These are phyloP conservation scores for Wickerhamiella alocasiicola DNA, from an alignment of 805 yeast genomes.

Conservation along the genomic window DNA sequence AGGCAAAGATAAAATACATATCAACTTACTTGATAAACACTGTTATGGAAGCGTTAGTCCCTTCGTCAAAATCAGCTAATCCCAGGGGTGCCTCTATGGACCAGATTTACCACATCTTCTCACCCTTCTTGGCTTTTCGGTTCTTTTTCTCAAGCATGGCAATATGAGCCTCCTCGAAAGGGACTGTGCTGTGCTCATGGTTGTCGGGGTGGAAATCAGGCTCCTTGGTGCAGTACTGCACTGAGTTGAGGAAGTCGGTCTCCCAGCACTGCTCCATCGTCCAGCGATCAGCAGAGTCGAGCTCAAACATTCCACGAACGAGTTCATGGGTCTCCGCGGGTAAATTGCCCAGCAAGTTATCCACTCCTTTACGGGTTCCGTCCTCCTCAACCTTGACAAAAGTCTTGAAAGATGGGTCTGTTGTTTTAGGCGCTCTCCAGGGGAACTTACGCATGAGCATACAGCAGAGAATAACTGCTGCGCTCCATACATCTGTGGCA, in stretches of 20 bases:
- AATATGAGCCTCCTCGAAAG: conserved; percentile 89
- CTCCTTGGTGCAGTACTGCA: conserved; percentile 58
- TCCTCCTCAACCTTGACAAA: conserved; percentile 36
- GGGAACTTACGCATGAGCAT: conserved; percentile 87
- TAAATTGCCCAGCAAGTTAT: conserved; percentile 50
- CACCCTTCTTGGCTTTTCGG: conserved; percentile 41
- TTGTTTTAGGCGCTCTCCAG: conserved; percentile 79
- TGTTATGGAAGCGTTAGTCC: too few species aligned
- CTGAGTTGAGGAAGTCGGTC: conserved; percentile 45
- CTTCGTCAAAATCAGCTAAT: too few species aligned
- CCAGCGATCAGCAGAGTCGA: conserved; percentile 49
- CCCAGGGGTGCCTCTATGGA: too few species aligned
- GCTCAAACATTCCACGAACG: conserved; percentile 52
- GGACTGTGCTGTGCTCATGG: conserved; percentile 80
- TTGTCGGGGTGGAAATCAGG: conserved; percentile 27
- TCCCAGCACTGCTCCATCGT: conserved; percentile 43
- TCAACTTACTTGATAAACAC: too few species aligned
- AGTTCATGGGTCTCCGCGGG: conserved; percentile 57
- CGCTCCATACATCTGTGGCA: conserved; percentile 90
- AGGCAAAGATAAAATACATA: too few species aligned
- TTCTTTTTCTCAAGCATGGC: conserved; percentile 76
- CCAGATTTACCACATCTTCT: conserved; percentile 31
- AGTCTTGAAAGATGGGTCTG: conserved; percentile 71
- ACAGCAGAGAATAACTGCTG: conserved; percentile 82
- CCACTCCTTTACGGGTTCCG: conserved; percentile 40